Evolutionary conservation across 208 protist genomes (phyloP).

Genomic region (Leishmania mexicana): DNA sequence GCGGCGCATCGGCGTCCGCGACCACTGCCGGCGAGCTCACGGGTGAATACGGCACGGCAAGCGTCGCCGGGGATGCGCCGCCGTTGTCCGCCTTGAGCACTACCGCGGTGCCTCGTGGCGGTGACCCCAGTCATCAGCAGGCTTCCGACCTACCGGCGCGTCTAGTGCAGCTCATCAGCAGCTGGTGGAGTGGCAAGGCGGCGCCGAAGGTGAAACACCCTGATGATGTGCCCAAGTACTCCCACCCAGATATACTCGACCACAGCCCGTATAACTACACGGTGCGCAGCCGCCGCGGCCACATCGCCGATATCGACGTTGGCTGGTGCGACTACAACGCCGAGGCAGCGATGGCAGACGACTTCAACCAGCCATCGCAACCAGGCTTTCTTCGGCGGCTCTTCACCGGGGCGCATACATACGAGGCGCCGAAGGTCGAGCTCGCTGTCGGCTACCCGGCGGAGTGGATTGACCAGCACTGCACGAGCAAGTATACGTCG

Average conservation of each 20-base stretch:
- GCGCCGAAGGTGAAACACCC: slow-evolving; percentile 23
- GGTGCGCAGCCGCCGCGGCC: slow-evolving; percentile 36
- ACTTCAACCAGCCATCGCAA: slow-evolving; percentile 32
- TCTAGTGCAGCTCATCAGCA: slow-evolving; percentile 8
- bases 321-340: slow-evolving; percentile 80
- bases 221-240: slow-evolving; percentile 33
- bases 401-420: slow-evolving; percentile 23
- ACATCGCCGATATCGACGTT: slow-evolving; percentile 69
- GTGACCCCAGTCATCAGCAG: background rate
- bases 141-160: slow-evolving; percentile 4
- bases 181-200: slow-evolving; percentile 28
- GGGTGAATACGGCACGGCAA: background rate
- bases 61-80: background rate
- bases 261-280: slow-evolving; percentile 68
- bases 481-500: slow-evolving; percentile 52
- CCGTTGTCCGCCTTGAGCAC: background rate
- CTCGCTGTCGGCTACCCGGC: slow-evolving; percentile 83
- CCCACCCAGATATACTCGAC: slow-evolving; percentile 44
- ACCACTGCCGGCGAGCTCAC: background rate
- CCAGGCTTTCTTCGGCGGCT: slow-evolving; percentile 34
- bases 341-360: slow-evolving; percentile 36
- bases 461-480: slow-evolving; percentile 82
- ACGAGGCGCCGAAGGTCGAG: slow-evolving; percentile 63
- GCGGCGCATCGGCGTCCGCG: background rate
- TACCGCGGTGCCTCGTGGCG: background rate